Conservation (phyloP, 305 asterid genomes). For the Fraxinus platypoda region DNA sequence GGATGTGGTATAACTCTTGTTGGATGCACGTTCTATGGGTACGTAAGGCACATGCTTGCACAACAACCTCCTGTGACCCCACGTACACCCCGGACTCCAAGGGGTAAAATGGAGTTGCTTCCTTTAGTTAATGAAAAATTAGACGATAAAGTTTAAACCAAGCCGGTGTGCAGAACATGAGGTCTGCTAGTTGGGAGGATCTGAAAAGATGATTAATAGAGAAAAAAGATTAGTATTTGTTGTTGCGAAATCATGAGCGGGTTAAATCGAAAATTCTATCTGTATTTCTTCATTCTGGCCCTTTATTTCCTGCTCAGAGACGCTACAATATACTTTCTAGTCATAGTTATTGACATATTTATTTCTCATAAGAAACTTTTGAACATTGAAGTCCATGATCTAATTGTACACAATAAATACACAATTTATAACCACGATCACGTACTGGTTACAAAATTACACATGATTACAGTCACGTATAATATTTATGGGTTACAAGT, state of each 20-base stretch:
- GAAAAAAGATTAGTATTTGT: constrained; percentile 17
- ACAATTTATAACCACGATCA: too few species aligned
- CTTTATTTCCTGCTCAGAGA: background rate
- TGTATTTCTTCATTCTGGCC: background rate
- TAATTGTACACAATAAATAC: background rate
- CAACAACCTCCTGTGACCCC: constrained; percentile 66
- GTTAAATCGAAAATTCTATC: constrained; percentile 18
- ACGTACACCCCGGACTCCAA: constrained; percentile 62
- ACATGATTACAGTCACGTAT: too few species aligned
- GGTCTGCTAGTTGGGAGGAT: background rate
- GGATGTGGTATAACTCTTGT: constrained; percentile 74
- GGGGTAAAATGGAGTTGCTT: constrained; percentile 56
- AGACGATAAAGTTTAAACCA: constrained; percentile 59
- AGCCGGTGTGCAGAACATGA: background rate
- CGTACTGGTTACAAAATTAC: too few species aligned
- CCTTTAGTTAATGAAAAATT: constrained; percentile 68
- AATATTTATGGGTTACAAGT: too few species aligned
- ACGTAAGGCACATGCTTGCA: constrained; percentile 67
- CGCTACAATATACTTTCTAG: background rate
- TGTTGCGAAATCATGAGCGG: background rate
- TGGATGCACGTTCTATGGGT: constrained; percentile 92
- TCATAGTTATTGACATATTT: background rate
- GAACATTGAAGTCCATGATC: background rate
- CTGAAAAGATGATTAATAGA: constrained; percentile 17
- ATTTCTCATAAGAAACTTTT: background rate